Percentiles rank a stretch among this genome's conserved stretches.
Conservation (phyloP, 225 moss, liverwort and hornwort species). For the Straminergon stramineum region DNA sequence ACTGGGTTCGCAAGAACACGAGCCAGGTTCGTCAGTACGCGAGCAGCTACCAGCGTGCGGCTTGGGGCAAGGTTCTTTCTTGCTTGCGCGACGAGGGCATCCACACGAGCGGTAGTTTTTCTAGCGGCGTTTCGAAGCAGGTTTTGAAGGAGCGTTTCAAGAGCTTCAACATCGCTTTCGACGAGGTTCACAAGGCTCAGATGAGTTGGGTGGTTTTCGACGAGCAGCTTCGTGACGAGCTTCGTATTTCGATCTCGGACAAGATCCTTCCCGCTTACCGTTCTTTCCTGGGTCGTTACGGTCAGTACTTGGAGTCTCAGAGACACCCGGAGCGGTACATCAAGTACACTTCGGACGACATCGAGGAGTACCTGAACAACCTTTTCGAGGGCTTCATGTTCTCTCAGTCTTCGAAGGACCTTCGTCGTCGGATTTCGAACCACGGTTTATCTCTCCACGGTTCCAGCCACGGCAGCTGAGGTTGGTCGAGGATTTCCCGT, state of each 20-base stretch:
- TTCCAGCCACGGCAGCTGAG: slow-evolving; percentile 19
- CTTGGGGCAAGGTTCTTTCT: slow-evolving; percentile 72
- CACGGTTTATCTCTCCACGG: slow-evolving; percentile 25
- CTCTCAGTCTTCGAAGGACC: slow-evolving; percentile 62
- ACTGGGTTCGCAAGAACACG: slow-evolving; percentile 43
- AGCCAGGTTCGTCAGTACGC: slow-evolving; percentile 89
- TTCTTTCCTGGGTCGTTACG: slow-evolving; percentile 87
- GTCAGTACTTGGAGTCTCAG: slow-evolving; percentile 76
- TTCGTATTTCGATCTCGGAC: slow-evolving; percentile 80
- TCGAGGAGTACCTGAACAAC: slow-evolving; percentile 76
- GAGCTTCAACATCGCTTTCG: slow-evolving; percentile 92
- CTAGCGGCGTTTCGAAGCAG: slow-evolving; percentile 85
- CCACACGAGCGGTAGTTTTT: slow-evolving; percentile 66
- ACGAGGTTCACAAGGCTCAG: slow-evolving; percentile 94
- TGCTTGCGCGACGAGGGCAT: slow-evolving; percentile 97
- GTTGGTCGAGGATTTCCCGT: neutral
- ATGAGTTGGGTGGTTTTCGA: slow-evolving; percentile 93
- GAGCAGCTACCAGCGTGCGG: slow-evolving; percentile 91
- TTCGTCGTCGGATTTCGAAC: slow-evolving; percentile 45
- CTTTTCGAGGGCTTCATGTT: slow-evolving; percentile 88
- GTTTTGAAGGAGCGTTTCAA: slow-evolving; percentile 96
- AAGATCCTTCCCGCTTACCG: slow-evolving; percentile 94
- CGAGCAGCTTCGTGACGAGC: slow-evolving; percentile 88
- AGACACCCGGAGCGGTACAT: slow-evolving; percentile 92
- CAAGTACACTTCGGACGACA: slow-evolving; percentile 77